These are phyloP conservation scores for Dacryopinax spathularia DNA, from an alignment of 768 basidiomycete genomes.

Conservation along the genomic window DNA sequence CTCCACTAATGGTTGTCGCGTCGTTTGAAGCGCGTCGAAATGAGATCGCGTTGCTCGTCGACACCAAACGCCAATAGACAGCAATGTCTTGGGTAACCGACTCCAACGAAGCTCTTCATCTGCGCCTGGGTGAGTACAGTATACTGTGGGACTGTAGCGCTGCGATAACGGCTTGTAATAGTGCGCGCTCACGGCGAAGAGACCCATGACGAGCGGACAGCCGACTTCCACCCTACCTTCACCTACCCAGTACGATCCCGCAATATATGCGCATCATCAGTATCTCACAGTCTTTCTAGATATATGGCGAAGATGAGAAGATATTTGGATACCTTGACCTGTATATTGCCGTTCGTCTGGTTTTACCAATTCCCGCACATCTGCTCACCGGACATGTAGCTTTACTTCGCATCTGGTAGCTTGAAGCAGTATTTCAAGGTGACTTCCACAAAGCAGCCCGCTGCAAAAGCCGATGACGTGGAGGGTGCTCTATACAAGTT, in stretches of 20 bases:
- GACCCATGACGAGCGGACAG: slow-evolving; percentile 53
- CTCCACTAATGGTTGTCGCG: not conserved
- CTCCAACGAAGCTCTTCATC: slow-evolving; percentile 59
- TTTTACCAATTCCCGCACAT: not conserved
- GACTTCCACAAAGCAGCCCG: slow-evolving; percentile 43
- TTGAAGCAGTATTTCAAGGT: slow-evolving; percentile 62
- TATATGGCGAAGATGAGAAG: slow-evolving; percentile 92
- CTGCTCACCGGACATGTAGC: slow-evolving; percentile 28
- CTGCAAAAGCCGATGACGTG: slow-evolving; percentile 71
- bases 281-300: slow-evolving; percentile 31
- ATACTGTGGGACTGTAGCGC: not conserved
- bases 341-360: slow-evolving; percentile 53
- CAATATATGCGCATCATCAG: not conserved
- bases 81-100: slow-evolving; percentile 50
- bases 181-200: slow-evolving; percentile 48
- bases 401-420: slow-evolving; percentile 78
- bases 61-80: not conserved
- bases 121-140: slow-evolving; percentile 53
- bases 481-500: slow-evolving; percentile 60
- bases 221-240: slow-evolving; percentile 70
- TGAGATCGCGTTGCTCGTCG: not conserved
- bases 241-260: slow-evolving; percentile 68
- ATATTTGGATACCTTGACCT: slow-evolving; percentile 88
- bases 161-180: not conserved
- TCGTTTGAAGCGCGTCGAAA: not conserved